phyloP scores from a whole-genome alignment of 2,329 filamentous ascomycete species.

The Pyrenophora seminiperda region DNA sequence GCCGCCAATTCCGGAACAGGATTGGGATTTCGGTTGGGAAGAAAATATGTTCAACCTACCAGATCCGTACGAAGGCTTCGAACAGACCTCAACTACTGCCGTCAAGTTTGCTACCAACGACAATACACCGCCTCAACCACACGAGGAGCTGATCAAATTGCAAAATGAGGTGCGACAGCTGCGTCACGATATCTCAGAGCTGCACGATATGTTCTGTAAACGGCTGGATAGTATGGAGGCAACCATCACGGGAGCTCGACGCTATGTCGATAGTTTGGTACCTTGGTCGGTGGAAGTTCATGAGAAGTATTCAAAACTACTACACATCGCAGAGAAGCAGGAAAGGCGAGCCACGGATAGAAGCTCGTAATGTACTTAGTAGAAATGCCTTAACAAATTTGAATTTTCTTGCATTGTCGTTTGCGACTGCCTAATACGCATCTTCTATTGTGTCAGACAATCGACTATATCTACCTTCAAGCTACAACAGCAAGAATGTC shows the following conservation, averaged over 20 bases:
- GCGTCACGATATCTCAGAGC: constrained; percentile 4
- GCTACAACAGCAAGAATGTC: too few species aligned
- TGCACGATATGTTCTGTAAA: constrained; percentile 10
- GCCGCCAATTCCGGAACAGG: not conserved
- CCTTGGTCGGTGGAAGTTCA: constrained; percentile 20
- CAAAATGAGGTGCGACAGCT: constrained; percentile 3
- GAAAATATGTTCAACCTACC: not conserved
- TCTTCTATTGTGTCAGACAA: too few species aligned
- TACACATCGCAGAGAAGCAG: constrained; percentile 6
- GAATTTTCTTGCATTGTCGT: constrained; percentile 1
- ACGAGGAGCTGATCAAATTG: constrained; percentile 3
- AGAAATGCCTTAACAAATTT: constrained; percentile 1
- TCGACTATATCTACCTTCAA: too few species aligned
- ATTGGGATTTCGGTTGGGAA: constrained; percentile 8
- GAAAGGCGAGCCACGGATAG: not conserved
- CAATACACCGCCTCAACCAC: not conserved
- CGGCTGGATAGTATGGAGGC: constrained; percentile 14
- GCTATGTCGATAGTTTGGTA: constrained; percentile 17
- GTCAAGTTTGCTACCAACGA: not conserved
- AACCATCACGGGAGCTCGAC: constrained; percentile 1
- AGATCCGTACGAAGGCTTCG: constrained; percentile 4
- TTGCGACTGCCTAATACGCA: not conserved
- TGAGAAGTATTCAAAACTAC: constrained; percentile 17
- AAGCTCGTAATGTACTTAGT: not conserved
- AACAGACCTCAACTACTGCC: constrained; percentile 1